Evolutionary conservation across 306 rosid genomes (phyloP).

Genomic region (Ziziphus jujuba): DNA sequence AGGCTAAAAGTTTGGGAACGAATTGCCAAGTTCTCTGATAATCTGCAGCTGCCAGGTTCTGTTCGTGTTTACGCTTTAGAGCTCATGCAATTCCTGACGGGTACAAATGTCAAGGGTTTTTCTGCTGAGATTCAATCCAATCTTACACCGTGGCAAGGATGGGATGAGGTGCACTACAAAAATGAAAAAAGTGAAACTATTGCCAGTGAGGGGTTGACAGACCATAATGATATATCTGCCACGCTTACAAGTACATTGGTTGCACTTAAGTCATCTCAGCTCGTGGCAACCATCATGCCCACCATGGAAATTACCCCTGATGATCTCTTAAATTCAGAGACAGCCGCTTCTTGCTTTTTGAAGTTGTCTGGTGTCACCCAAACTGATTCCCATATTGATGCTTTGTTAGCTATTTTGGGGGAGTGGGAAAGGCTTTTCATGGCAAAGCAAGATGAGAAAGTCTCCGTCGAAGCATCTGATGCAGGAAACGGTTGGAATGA

Average conservation of each 20-base stretch:
- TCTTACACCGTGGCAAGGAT: conserved; percentile 85
- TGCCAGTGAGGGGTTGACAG: conserved; percentile 43
- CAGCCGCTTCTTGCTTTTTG: conserved; percentile 79
- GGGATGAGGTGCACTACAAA: conserved; percentile 64
- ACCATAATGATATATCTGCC: conserved; percentile 62
- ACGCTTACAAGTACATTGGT: conserved; percentile 84
- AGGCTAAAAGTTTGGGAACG: conserved; percentile 81
- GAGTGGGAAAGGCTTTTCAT: conserved; percentile 93
- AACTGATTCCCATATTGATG: conserved; percentile 57
- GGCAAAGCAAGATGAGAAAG: conserved; percentile 38
- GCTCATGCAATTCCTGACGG: conserved; percentile 89
- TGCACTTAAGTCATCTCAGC: conserved; percentile 92
- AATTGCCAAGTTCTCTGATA: conserved; percentile 84
- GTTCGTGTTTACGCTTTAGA: conserved; percentile 78
- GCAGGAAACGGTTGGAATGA: conserved; percentile 76
- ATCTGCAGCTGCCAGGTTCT: conserved; percentile 79
- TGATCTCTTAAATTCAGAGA: conserved; percentile 58
- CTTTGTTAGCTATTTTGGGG: conserved; percentile 64
- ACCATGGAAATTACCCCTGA: conserved; percentile 68
- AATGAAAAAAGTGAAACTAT: conserved; percentile 44
- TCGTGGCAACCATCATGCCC: conserved; percentile 69
- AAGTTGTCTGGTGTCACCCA: conserved; percentile 62
- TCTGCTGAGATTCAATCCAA: conserved; percentile 62
- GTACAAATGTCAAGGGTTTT: conserved; percentile 70
- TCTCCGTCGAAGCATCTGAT: conserved; percentile 51